A percentile compares a stretch with the other conserved stretches of the same genome.
phyloP scores from a whole-genome alignment of 2,329 filamentous ascomycete species.

The Colletotrichum tabaci region DNA sequence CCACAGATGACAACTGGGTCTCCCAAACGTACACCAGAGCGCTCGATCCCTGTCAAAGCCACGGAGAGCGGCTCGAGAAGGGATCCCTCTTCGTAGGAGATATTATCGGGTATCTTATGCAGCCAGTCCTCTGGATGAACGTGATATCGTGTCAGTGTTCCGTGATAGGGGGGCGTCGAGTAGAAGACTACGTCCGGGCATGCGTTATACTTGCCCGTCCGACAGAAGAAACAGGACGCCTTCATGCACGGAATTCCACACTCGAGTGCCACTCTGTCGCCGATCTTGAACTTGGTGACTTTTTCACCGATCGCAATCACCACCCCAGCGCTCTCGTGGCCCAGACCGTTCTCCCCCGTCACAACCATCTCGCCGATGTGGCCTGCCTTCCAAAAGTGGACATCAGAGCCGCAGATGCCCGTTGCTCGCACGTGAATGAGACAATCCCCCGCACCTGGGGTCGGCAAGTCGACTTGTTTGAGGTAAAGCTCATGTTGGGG shows the following conservation, averaged over 20 bases:
- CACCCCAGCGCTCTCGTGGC: constrained; percentile 34
- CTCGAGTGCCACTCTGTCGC: constrained; percentile 19
- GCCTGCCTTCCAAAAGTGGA: constrained; percentile 57
- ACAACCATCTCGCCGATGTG: constrained; percentile 51
- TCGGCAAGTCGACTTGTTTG: constrained; percentile 65
- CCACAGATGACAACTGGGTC: constrained; percentile 55
- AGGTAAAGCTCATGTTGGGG: constrained; percentile 78
- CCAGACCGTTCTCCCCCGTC: constrained; percentile 45
- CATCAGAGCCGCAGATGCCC: constrained; percentile 73
- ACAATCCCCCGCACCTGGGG: constrained; percentile 48
- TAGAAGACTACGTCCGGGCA: constrained; percentile 57
- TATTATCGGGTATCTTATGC: constrained; percentile 53
- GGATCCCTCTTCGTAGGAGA: constrained; percentile 58
- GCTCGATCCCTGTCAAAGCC: constrained; percentile 60
- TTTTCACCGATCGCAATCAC: constrained; percentile 22
- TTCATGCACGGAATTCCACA: constrained; percentile 53
- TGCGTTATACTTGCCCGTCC: constrained; percentile 57
- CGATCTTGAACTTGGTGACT: constrained; percentile 27
- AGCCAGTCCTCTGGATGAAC: constrained; percentile 55
- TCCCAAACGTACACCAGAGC: constrained; percentile 55
- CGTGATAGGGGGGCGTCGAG: constrained; percentile 56
- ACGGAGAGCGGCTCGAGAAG: constrained; percentile 64
- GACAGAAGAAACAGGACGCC: constrained; percentile 52
- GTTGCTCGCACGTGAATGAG: constrained; percentile 77
- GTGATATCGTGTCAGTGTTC: constrained; percentile 56